These are phyloP conservation scores for Nitzschia palea DNA, from an alignment of 108 stramenopile genomes.

Conservation along the genomic window DNA sequence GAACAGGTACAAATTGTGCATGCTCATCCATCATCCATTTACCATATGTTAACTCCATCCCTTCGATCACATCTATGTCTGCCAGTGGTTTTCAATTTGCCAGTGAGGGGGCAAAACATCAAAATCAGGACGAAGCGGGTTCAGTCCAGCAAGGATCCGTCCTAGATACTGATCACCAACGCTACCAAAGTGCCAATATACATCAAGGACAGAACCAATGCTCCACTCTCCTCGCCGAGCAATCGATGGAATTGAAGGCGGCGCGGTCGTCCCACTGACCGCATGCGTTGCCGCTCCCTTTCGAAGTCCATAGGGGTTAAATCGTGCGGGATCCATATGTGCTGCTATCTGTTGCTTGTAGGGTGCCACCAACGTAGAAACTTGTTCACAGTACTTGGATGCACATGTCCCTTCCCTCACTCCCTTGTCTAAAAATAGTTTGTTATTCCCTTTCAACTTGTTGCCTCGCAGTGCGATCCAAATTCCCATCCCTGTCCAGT, in stretches of 20 bases:
- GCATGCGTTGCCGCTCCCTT: slow-evolving; percentile 39
- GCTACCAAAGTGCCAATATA: slow-evolving; percentile 41
- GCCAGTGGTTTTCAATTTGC: neutral
- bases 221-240: slow-evolving; percentile 42
- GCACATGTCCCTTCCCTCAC: neutral
- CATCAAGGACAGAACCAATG: slow-evolving; percentile 37
- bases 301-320: slow-evolving; percentile 36
- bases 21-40: neutral
- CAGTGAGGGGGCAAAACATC: slow-evolving; percentile 35
- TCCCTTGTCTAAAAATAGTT: neutral
- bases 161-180: slow-evolving; percentile 46
- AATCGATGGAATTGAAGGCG: slow-evolving; percentile 40
- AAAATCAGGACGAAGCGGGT: slow-evolving; percentile 27
- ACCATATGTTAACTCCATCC: neutral
- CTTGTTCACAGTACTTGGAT: neutral
- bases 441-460: neutral
- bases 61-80: neutral
- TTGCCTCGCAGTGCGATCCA: slow-evolving; percentile 1
- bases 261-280: slow-evolving; percentile 27
- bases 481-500: slow-evolving; percentile 3
- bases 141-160: slow-evolving; percentile 21
- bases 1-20: neutral
- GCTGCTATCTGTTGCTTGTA: neutral
- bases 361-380: neutral
- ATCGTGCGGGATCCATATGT: slow-evolving; percentile 9